These are phyloP conservation scores for Boletus subluridellus DNA, from an alignment of 1,284 basidiomycete species.

Conservation along the genomic window DNA sequence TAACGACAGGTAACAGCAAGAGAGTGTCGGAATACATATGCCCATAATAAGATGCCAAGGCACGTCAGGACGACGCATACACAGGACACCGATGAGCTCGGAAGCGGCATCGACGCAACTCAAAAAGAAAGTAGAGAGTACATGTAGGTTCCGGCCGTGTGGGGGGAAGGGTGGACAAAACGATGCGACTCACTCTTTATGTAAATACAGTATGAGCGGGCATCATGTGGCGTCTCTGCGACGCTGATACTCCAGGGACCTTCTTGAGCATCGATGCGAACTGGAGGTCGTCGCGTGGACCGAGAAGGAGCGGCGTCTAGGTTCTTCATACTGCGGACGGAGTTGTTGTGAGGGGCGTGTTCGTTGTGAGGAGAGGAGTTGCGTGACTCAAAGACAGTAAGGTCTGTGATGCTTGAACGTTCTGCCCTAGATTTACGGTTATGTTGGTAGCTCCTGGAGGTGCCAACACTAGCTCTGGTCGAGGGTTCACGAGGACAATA, in stretches of 20 bases:
- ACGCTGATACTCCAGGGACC: slow-evolving; percentile 74
- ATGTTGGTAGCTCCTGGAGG: slow-evolving; percentile 25
- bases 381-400: slow-evolving; percentile 38
- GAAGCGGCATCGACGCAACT: slow-evolving; percentile 25
- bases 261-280: slow-evolving; percentile 58
- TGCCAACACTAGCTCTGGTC: slow-evolving; percentile 35
- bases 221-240: slow-evolving; percentile 62
- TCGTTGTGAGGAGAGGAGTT: slow-evolving; percentile 29
- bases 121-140: slow-evolving; percentile 23
- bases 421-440: slow-evolving; percentile 29
- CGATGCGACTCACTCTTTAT: slow-evolving; percentile 57
- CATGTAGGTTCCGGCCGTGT: slow-evolving; percentile 21
- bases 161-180: slow-evolving; percentile 28
- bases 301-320: slow-evolving; percentile 36
- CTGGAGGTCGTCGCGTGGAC: slow-evolving; percentile 38
- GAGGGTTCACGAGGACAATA: slow-evolving; percentile 25
- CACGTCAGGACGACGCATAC: slow-evolving; percentile 16
- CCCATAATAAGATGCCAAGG: slow-evolving; percentile 16
- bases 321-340: slow-evolving; percentile 38
- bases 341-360: slow-evolving; percentile 31
- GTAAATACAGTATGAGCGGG: slow-evolving; percentile 61
- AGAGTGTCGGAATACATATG: slow-evolving; percentile 16
- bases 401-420: slow-evolving; percentile 36
- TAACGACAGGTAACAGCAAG: slow-evolving; percentile 16
- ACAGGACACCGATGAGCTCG: slow-evolving; percentile 27